Evolutionary conservation across 2,329 filamentous ascomycete genomes (phyloP).

Genomic region (Thielaviopsis cerberus): DNA sequence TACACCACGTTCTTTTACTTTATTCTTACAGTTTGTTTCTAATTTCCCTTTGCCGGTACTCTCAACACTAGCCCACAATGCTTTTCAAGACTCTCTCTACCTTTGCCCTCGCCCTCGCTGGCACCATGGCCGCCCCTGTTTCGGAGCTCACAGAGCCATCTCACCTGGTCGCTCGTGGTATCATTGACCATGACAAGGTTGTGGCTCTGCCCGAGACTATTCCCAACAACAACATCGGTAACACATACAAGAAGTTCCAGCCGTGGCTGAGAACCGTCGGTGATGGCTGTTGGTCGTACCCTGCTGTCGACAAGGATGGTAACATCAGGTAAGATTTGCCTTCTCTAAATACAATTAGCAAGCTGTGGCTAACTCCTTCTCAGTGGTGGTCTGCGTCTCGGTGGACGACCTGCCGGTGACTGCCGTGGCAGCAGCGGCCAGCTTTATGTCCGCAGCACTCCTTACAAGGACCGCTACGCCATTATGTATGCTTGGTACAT

Average conservation of each 20-base stretch:
- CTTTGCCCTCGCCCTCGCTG: constrained; percentile 2
- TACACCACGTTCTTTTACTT: neutral
- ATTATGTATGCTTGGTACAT: constrained; percentile 29
- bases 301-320: constrained; percentile 37
- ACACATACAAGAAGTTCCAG: constrained; percentile 20
- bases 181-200: constrained; percentile 19
- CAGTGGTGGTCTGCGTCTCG: constrained; percentile 20
- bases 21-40: neutral
- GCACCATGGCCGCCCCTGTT: constrained; percentile 2
- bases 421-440: constrained; percentile 21
- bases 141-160: constrained; percentile 11
- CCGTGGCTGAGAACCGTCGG: constrained; percentile 23
- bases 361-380: neutral
- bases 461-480: constrained; percentile 17
- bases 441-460: constrained; percentile 20
- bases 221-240: constrained; percentile 16
- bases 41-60: neutral
- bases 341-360: neutral
- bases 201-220: constrained; percentile 19
- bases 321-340: constrained; percentile 30
- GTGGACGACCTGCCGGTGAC: constrained; percentile 17
- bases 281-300: constrained; percentile 44
- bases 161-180: constrained; percentile 16
- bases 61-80: neutral
- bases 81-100: constrained; percentile 6